Percentiles rank a stretch among this genome's conserved stretches.
phyloP scores from a whole-genome alignment of 23 red algal genomes.

The Pyropia yezoensis region DNA sequence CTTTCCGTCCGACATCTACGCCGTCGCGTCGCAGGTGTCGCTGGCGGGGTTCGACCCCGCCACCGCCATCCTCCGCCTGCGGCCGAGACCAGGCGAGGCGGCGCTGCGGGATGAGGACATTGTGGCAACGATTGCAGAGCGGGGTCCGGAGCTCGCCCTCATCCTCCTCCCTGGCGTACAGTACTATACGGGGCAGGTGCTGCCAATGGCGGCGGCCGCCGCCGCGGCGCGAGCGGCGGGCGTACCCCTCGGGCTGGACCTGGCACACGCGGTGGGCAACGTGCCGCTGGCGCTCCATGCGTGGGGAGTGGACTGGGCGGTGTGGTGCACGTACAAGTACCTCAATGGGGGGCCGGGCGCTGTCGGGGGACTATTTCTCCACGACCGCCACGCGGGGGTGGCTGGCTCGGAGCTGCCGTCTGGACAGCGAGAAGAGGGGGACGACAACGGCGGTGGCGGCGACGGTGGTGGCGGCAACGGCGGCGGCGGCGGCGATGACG shows the following conservation, averaged over 20 bases:
- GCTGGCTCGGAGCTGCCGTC: not conserved
- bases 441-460: not conserved
- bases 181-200: conserved; percentile 81
- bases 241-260: conserved; percentile 72
- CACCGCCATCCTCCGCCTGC: conserved; percentile 13
- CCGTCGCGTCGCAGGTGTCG: conserved; percentile 61
- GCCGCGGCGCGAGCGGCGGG: not conserved
- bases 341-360: conserved; percentile 82
- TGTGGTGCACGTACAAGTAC: conserved; percentile 99
- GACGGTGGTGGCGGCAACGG: too few species aligned
- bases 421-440: too few species aligned
- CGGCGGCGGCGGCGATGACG: too few species aligned
- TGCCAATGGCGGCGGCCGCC: conserved; percentile 67
- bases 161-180: conserved; percentile 92
- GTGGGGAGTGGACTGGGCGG: conserved; percentile 84
- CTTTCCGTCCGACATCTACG: conserved; percentile 80
- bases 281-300: conserved; percentile 70
- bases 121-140: conserved; percentile 13
- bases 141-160: conserved; percentile 39
- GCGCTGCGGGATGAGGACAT: conserved; percentile 40
- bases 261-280: conserved; percentile 98
- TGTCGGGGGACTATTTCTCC: conserved; percentile 61
- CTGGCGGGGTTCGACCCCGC: conserved; percentile 23
- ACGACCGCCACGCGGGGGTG: conserved; percentile 42
- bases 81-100: conserved; percentile 10